Evolutionary conservation across 2,329 filamentous ascomycete genomes (phyloP), one percentile per base, ranked within the genome.

Genomic region (Scedosporium minutisporum): DNA sequence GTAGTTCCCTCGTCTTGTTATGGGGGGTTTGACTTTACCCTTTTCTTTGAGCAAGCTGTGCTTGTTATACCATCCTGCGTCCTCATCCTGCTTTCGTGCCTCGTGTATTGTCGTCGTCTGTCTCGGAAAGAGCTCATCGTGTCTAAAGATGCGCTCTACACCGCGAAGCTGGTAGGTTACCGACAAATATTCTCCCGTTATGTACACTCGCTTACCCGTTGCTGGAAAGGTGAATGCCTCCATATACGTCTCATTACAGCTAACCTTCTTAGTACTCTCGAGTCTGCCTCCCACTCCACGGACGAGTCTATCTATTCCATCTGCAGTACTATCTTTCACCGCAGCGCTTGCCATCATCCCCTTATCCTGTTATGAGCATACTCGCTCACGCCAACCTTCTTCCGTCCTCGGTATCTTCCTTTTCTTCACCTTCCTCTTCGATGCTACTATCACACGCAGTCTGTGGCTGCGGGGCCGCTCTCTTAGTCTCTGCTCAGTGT

Each of bases 361-460:
- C 0, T 65, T 74, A 12, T 73, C 73, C 0, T 73, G 70, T 64
- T 57, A 65, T 16, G 73, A 76, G 58, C 71, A 75, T 63, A 64
- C 61, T 4, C 66, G 69, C 3, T 69, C 70, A 27, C 65, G 73
- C 7, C 66, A 69, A 10, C 74, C 74, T 1, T 75, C 72, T 1
- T 65, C 69, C 3, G 59, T 73, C 6, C 63, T 75, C 29, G 67
- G 64, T 62, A 59, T 62, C 3, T 75, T 71, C 62, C 66, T 75
- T 3, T 65, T 73, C 57, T 63, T 67, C 53, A 71, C 70, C 1
- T 51, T 71, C 5, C 33, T 73, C 14, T 68, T 73, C 23, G 73
- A 75, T 57, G 58, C 69, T 42, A 68, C 70, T 1, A 68, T 68
- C 29, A 67, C 66, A 1, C 65, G 73, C 18, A 75, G 72, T 0